Conservation (phyloP, 1,284 basidiomycete species). For the Clitocybe nebularis region DNA sequence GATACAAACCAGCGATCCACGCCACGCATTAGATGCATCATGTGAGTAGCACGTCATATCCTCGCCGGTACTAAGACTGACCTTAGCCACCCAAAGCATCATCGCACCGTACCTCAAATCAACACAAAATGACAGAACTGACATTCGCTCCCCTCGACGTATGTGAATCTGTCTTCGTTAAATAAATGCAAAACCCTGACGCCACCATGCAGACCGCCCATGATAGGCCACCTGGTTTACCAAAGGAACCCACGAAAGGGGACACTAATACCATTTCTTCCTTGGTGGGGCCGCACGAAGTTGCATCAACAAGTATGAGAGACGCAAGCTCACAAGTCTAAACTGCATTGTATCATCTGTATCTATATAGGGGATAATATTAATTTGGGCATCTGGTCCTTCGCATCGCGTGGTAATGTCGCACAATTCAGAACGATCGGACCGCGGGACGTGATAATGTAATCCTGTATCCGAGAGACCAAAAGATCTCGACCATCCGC, state of each 20-base stretch:
- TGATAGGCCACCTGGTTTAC: not conserved
- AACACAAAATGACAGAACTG: not conserved
- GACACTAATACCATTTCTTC: not conserved
- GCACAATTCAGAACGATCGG: no score
- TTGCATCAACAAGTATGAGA: not conserved
- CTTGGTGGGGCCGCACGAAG: not conserved
- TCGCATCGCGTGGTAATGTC: no score
- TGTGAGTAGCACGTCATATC: not conserved
- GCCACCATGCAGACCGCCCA: not conserved
- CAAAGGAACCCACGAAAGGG: not conserved
- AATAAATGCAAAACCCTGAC: not conserved
- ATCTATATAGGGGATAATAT: no score
- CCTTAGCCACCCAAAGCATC: not conserved
- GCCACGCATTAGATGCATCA: not conserved
- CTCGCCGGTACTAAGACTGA: not conserved
- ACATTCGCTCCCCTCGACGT: not conserved
- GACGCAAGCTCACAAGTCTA: no score
- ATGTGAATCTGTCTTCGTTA: not conserved
- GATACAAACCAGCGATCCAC: not conserved
- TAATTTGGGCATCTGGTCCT: no score
- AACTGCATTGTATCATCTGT: no score
- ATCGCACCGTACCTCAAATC: not conserved
- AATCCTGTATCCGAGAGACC: no score
- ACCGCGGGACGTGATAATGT: no score
- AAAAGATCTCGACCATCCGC: no score